Percentiles rank a stretch among this genome's conserved stretches.
Conservation (phyloP, 768 basidiomycete species). For the Erythrobasidium yunnanense region DNA sequence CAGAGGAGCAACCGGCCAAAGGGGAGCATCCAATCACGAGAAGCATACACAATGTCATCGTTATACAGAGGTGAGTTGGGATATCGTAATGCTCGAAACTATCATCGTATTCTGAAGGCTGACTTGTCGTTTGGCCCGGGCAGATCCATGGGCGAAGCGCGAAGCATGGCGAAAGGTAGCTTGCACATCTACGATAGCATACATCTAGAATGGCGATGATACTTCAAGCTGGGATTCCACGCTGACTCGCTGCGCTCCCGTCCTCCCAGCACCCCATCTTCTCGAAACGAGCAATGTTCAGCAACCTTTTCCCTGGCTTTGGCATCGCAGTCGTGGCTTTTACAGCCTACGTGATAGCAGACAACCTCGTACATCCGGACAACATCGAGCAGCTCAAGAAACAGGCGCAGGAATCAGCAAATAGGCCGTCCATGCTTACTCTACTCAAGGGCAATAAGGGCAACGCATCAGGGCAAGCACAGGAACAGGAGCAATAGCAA, state of each 20-base stretch:
- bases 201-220: slow-evolving; percentile 40
- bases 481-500: slow-evolving; percentile 10
- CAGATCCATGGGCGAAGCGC: slow-evolving; percentile 32
- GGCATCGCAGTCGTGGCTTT: slow-evolving; percentile 87
- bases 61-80: slow-evolving; percentile 25
- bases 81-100: background rate
- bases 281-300: slow-evolving; percentile 53
- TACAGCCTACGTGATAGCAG: slow-evolving; percentile 75
- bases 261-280: slow-evolving; percentile 26
- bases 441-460: background rate
- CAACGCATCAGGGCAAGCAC: slow-evolving; percentile 1
- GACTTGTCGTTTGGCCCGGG: background rate
- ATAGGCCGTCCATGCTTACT: background rate
- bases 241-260: background rate
- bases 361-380: slow-evolving; percentile 48
- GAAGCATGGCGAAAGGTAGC: slow-evolving; percentile 37
- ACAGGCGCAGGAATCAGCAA: background rate
- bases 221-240: background rate
- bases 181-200: background rate
- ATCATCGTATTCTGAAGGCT: too few species aligned
- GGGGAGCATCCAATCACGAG: too few species aligned
- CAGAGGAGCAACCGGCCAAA: too few species aligned
- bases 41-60: too few species aligned
- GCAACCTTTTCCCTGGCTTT: slow-evolving; percentile 85
- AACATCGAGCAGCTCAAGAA: slow-evolving; percentile 28